Evolutionary conservation across 2,329 filamentous ascomycete genomes (phyloP).

Genomic region (Alternaria triticimaculans): DNA sequence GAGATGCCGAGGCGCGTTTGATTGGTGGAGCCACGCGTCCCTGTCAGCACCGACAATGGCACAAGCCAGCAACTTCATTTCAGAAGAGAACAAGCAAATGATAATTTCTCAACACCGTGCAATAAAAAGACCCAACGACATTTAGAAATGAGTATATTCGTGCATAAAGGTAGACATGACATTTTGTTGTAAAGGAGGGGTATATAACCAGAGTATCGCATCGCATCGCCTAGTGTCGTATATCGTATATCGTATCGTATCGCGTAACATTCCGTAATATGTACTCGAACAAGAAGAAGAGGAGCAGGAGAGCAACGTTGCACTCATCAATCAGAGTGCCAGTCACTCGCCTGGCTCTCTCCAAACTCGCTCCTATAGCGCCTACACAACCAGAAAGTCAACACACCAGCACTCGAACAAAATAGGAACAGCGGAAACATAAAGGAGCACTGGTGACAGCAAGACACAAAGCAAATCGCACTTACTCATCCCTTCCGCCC

Average conservation of each 20-base stretch:
- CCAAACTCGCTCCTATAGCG: conserved; percentile 29
- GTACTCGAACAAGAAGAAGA: not conserved
- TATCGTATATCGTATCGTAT: not conserved
- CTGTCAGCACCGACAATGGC: not conserved
- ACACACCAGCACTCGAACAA: conserved; percentile 3
- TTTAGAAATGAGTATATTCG: not conserved
- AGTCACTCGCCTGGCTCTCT: conserved; percentile 27
- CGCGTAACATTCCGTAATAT: not conserved
- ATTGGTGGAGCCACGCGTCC: not conserved
- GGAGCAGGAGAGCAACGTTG: not conserved
- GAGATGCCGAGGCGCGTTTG: not conserved
- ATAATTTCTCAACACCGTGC: not conserved
- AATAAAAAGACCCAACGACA: rapidly evolving
- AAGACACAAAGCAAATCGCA: not conserved
- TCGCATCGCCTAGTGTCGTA: not conserved
- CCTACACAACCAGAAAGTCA: conserved; percentile 10
- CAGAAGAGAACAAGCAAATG: not conserved
- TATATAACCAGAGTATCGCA: not conserved
- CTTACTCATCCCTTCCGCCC: conserved; percentile 28
- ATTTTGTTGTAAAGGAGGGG: not conserved
- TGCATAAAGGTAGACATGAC: not conserved
- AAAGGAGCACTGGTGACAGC: not conserved
- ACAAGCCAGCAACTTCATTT: not conserved
- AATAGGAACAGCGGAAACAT: not conserved
- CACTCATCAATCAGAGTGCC: conserved; percentile 25